Base-by-base conservation (phyloP, 345 rosid species). In the Cardamine chenopodiifolia region DNA sequence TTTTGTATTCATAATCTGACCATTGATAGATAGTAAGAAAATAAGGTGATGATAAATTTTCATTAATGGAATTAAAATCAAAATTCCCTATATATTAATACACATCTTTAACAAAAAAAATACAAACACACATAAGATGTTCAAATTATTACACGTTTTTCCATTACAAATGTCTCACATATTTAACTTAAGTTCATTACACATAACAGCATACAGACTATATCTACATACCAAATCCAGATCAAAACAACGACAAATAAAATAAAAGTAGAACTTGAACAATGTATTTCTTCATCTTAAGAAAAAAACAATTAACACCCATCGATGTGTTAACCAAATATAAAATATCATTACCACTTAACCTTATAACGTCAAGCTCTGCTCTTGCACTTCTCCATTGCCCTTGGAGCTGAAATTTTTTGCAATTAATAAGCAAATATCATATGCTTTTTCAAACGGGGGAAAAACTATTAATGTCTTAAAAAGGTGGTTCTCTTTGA, bases 301-400 rank as follows among this genome's bases (percentile, higher is more conserved):
- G 22, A 76, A 61, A 72, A 12, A 32, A 19, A 66, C 52, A 67
- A 70, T 50, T 70, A 84, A 78, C 80, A 79, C 82, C 4, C 45
- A 78, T 66, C 31, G 63, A 15, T 60, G 79, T 63, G 78, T 58
- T 78, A 63, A 80, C 72, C 35, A 75, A 71, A 65, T 50, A 65
- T 66, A 52, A 47, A 49, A 67, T 44, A 44, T 65, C 31, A 47
- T 62, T 69, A 56, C 75, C 75, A 28, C 56, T 56, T 50, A 29
- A 7, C 19, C 35, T 44, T 14, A 29, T 3, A 22, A 39, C 49
- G 69, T 85, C 71, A 88, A 82, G 82, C 84, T 71, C 83, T 85
- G 74, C 79, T 86, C 87, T 88, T 89, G 88, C 90, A 79, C 74
- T 90, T 90, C 83, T 85, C 92, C 92, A 84, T 83, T 72, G 93